A percentile compares a stretch with the other conserved stretches of the same genome.
Evolutionary conservation across 1,139 yeast genomes (phyloP).

Genomic region (Yarrowia galli): DNA sequence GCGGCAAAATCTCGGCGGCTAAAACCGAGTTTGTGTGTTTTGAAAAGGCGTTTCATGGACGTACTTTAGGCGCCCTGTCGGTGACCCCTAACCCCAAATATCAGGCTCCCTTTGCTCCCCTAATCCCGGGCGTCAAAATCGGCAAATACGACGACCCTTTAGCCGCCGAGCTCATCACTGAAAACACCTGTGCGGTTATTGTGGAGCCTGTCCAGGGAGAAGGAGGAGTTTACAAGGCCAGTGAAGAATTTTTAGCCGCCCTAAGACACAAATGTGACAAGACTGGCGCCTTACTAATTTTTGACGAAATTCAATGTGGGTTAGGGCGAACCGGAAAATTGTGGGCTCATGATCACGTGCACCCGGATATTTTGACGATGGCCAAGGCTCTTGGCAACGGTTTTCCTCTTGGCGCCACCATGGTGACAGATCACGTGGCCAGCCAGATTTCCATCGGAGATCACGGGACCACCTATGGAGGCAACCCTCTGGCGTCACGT

Average conservation of each 20-base stretch:
- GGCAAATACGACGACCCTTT: conserved; percentile 68
- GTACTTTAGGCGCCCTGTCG: conserved; percentile 90
- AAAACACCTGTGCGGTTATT: conserved; percentile 88
- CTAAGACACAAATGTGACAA: conserved; percentile 73
- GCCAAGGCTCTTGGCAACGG: conserved; percentile 98
- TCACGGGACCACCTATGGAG: conserved; percentile 98
- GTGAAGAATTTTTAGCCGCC: conserved; percentile 66
- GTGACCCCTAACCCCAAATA: conserved; percentile 93
- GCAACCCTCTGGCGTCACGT: conserved; percentile 90
- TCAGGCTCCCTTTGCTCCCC: conserved; percentile 87
- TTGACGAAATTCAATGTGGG: conserved; percentile 97
- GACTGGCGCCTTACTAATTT: conserved; percentile 78
- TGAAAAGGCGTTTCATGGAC: conserved; percentile 89
- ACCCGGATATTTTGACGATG: conserved; percentile 91
- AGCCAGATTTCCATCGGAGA: conserved; percentile 81
- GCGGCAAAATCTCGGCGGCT: conserved; percentile 56
- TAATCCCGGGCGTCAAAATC: conserved; percentile 80
- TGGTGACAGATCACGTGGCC: conserved; percentile 83
- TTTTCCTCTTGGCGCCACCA: conserved; percentile 95
- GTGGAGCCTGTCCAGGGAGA: conserved; percentile 98
- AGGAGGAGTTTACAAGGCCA: conserved; percentile 85
- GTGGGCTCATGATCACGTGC: conserved; percentile 86
- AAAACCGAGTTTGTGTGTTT: conserved; percentile 86
- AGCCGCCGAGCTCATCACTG: conserved; percentile 68
- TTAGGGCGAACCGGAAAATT: conserved; percentile 89